Conservation (phyloP, 2,329 filamentous ascomycete genomes). For the Fonsecaea multimorphosa region DNA sequence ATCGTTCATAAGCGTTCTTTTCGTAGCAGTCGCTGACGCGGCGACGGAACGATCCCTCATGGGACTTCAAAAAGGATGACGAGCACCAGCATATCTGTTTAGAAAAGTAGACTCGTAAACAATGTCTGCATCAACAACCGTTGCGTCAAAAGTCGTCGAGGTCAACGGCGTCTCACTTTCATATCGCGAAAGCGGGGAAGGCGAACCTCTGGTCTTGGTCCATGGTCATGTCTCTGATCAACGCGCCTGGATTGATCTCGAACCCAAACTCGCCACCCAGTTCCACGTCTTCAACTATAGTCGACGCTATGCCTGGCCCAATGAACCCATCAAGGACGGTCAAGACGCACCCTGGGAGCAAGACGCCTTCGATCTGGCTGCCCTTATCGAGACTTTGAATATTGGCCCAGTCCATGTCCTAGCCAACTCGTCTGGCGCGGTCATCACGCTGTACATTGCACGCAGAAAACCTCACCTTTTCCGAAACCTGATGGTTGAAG, state of each 20-base stretch:
- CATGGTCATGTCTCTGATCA: constrained; percentile 30
- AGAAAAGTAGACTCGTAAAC: neutral
- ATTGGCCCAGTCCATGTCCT: constrained; percentile 27
- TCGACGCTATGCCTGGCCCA: constrained; percentile 29
- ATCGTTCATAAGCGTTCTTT: neutral
- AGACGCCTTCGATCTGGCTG: constrained; percentile 21
- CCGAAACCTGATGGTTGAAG: constrained; percentile 25
- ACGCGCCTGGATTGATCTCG: constrained; percentile 23
- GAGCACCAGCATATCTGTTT: neutral
- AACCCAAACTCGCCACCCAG: constrained; percentile 17
- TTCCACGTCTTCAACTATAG: constrained; percentile 31
- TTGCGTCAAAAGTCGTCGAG: constrained; percentile 6
- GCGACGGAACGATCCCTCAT: neutral
- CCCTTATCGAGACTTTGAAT: constrained; percentile 21
- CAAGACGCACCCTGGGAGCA: constrained; percentile 21
- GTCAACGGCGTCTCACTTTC: constrained; percentile 24
- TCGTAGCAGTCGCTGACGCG: neutral
- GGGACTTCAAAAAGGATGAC: neutral
- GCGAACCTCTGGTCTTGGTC: constrained; percentile 29
- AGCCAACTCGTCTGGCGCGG: constrained; percentile 28
- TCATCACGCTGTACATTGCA: constrained; percentile 14
- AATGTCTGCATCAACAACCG: constrained; percentile 4
- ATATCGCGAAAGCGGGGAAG: constrained; percentile 24
- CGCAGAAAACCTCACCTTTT: constrained; percentile 25
- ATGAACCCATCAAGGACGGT: constrained; percentile 24